Conservation (phyloP, 768 basidiomycete species). For the Leccinum incarnatum region DNA sequence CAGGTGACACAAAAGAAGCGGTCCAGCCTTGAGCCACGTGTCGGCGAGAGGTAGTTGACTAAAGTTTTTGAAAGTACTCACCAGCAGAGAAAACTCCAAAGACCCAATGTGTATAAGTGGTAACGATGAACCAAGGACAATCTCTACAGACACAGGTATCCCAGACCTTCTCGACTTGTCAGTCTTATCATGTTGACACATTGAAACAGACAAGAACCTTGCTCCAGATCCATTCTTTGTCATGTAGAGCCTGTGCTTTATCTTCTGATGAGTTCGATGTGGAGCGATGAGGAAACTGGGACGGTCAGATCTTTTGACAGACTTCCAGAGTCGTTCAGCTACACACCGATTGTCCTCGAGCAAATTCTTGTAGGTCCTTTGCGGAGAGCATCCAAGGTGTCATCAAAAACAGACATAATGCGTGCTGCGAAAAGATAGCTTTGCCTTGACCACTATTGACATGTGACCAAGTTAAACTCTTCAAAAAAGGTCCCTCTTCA, state of each 20-base stretch:
- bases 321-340: neutral
- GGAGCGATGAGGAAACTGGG: constrained; percentile 21
- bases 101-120: constrained; percentile 42
- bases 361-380: constrained; percentile 36
- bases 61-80: constrained; percentile 12
- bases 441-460: constrained; percentile 9
- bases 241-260: constrained; percentile 23
- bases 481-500: constrained; percentile 24
- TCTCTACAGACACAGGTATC: constrained; percentile 36
- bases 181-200: neutral
- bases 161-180: constrained; percentile 32
- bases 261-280: constrained; percentile 4
- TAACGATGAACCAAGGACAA: constrained; percentile 41
- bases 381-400: constrained; percentile 40
- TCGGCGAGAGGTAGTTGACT: neutral
- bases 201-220: constrained; percentile 34
- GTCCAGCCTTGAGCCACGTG: constrained; percentile 44
- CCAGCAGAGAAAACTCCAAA: constrained; percentile 43
- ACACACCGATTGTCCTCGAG: constrained; percentile 22
- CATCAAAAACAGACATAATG: constrained; percentile 33
- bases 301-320: constrained; percentile 2
- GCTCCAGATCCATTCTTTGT: constrained; percentile 53
- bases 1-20: constrained; percentile 47
- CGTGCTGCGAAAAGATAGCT: constrained; percentile 12
- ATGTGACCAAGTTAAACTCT: constrained; percentile 29